Base-by-base conservation (phyloP, 2,329 filamentous ascomycete species). In the Phaeosphaeriaceae sp. region DNA sequence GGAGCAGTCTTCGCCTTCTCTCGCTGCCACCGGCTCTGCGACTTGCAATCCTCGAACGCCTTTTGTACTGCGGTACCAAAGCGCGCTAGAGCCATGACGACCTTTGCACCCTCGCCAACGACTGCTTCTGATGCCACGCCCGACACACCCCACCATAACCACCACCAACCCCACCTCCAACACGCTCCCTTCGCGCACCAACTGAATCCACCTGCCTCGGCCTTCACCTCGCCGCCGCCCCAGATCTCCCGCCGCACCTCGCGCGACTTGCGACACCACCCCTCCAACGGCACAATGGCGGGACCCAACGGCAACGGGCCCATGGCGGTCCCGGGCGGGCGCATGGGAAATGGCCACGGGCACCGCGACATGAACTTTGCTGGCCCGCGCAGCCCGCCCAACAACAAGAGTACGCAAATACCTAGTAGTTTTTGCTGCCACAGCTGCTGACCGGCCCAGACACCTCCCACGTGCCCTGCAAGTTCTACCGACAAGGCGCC, bases 381-480 rank as follows among this genome's bases (percentile, higher is more conserved):
- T 46, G 77, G 75, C 31, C 76, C 80, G 50, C 76, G 79, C 63
- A 83, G 81, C 65, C 81, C 81, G 54, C 81, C 81, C 17, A 82
- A 79, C 76, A 81, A 80, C 74, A 83, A 83, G 77, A 83, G 80
- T 81, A 68, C 52, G 72, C 25, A 10, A 21, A 15, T 15, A 36
- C 45, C 20, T 17, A 15, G 10, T 22, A n/a, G 2, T 25, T 5
- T 10, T 5, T 20, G 21, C 50, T 27, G 21, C 15, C 3, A 15
- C 19, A 22, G 47, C 41, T 57, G 60, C 66, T 73, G 56, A 71
- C 72, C 63, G 47, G 48, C 31, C 44, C 60, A 97, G 94, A 97
- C 79, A 97, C 95, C 19, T 91, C 93, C 61, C 95, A 98, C 82
- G 95, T 99, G 46, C 95, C 95, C 41, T 99, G 95, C 90, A 98